These are phyloP conservation scores for Phlyctochytrium planicorne DNA, from an alignment of 192 early-diverging fungal species.

Conservation along the genomic window DNA sequence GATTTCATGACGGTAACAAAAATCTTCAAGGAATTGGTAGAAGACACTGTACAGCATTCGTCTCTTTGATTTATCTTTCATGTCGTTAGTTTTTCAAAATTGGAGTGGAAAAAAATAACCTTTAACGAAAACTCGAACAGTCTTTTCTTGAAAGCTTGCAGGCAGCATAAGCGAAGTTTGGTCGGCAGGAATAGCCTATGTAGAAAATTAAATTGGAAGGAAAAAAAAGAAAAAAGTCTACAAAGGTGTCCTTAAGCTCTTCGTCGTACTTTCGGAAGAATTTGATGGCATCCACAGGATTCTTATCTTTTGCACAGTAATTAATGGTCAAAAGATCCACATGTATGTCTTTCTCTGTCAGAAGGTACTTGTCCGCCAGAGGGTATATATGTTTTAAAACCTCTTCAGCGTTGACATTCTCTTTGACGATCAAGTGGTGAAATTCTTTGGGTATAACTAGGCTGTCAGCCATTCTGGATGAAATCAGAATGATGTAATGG, in stretches of 20 bases:
- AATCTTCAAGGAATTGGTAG: too few relatives aligned
- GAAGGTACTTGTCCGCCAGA: too few relatives aligned
- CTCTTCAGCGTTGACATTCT: slow-evolving; percentile 12
- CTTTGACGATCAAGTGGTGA: not conserved
- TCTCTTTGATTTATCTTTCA: too few relatives aligned
- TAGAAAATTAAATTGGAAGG: too few relatives aligned
- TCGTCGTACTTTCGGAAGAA: slow-evolving; percentile 73
- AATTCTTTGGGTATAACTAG: not conserved
- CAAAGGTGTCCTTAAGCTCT: too few relatives aligned
- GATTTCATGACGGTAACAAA: too few relatives aligned
- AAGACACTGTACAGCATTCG: too few relatives aligned
- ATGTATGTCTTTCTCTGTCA: slow-evolving; percentile 71
- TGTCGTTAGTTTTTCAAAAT: too few relatives aligned
- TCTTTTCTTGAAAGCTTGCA: slow-evolving; percentile 64
- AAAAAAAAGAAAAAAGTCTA: too few relatives aligned
- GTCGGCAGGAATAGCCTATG: slow-evolving; percentile 58
- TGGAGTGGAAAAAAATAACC: not conserved
- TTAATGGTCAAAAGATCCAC: slow-evolving; percentile 70
- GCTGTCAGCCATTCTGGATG: slow-evolving; percentile 6
- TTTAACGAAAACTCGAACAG: slow-evolving; percentile 60
- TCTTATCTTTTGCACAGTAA: slow-evolving; percentile 81
- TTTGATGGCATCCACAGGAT: slow-evolving; percentile 80
- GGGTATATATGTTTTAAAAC: slow-evolving; percentile 19
- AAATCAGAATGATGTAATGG: too few relatives aligned
- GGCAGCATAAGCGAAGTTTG: slow-evolving; percentile 74